Conservation (phyloP, 2,329 filamentous ascomycete genomes). For the Chaetomiaceae sp. region DNA sequence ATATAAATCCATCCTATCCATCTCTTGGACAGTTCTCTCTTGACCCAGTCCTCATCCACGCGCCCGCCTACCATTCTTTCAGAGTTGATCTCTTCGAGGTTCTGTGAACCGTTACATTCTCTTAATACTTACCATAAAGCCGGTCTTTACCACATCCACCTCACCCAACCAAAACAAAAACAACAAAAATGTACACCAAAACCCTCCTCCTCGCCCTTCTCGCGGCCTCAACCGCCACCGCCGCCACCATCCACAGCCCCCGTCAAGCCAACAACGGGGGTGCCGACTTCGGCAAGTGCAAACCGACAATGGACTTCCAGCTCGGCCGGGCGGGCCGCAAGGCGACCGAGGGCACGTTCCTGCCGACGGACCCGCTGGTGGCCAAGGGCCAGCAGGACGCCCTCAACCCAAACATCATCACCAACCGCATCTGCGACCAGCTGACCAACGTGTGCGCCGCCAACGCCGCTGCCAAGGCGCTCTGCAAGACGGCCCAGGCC, state of each 20-base stretch:
- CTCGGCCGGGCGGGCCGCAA: slow-evolving; percentile 47
- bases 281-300: slow-evolving; percentile 46
- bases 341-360: slow-evolving; percentile 52
- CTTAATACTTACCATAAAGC: slow-evolving; percentile 11
- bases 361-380: slow-evolving; percentile 50
- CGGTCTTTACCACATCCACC: slow-evolving; percentile 19
- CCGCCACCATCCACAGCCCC: slow-evolving; percentile 16
- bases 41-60: neutral
- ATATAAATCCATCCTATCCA: slow-evolving; percentile 1
- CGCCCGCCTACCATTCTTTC: slow-evolving; percentile 16
- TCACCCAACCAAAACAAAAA: neutral
- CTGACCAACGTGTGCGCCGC: slow-evolving; percentile 62
- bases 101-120: slow-evolving; percentile 27
- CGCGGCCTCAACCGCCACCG: slow-evolving; percentile 24
- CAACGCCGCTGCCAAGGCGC: slow-evolving; percentile 52
- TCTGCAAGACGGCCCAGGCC: slow-evolving; percentile 49
- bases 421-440: slow-evolving; percentile 66
- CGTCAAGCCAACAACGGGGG: slow-evolving; percentile 27
- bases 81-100: slow-evolving; percentile 25
- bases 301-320: slow-evolving; percentile 52
- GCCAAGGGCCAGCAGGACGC: slow-evolving; percentile 59
- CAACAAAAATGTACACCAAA: slow-evolving; percentile 26
- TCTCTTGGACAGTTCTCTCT: neutral
- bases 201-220: slow-evolving; percentile 25
- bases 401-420: slow-evolving; percentile 69